These are phyloP conservation scores for Naganishia cerealis DNA, from an alignment of 1,284 basidiomycete genomes.

Conservation along the genomic window DNA sequence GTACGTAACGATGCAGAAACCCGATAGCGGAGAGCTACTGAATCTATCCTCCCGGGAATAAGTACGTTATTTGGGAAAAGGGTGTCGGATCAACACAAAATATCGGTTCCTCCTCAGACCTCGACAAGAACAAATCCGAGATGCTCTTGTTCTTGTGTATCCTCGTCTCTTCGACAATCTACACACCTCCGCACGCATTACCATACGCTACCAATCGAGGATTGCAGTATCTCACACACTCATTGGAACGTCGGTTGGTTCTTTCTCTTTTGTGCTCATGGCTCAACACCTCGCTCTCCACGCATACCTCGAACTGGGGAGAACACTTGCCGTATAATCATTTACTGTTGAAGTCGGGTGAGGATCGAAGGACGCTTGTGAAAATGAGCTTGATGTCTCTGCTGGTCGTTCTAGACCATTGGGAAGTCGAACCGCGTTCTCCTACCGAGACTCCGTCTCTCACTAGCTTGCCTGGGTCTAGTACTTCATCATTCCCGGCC, in stretches of 20 bases:
- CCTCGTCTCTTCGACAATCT: slow-evolving; percentile 82
- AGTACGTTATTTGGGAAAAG: slow-evolving; percentile 71
- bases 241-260: slow-evolving; percentile 73
- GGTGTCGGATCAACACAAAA: slow-evolving; percentile 79
- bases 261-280: slow-evolving; percentile 85
- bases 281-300: slow-evolving; percentile 80
- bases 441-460: neutral
- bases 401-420: slow-evolving; percentile 76
- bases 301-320: slow-evolving; percentile 41
- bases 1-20: slow-evolving; percentile 44
- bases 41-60: neutral
- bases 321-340: slow-evolving; percentile 77
- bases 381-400: slow-evolving; percentile 71
- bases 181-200: slow-evolving; percentile 68
- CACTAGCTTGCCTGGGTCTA: neutral
- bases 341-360: slow-evolving; percentile 78
- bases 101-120: slow-evolving; percentile 65
- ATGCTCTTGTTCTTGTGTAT: slow-evolving; percentile 80
- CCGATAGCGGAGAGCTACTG: slow-evolving; percentile 66
- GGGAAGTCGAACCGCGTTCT: slow-evolving; percentile 61
- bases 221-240: slow-evolving; percentile 73
- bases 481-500: slow-evolving; percentile 54
- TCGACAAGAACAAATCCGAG: slow-evolving; percentile 79
- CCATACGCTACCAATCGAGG: slow-evolving; percentile 71
- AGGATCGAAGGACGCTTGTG: slow-evolving; percentile 68